These are phyloP conservation scores for Colletotrichum nymphaeae DNA, from an alignment of 2,329 filamentous ascomycete genomes.

Conservation along the genomic window DNA sequence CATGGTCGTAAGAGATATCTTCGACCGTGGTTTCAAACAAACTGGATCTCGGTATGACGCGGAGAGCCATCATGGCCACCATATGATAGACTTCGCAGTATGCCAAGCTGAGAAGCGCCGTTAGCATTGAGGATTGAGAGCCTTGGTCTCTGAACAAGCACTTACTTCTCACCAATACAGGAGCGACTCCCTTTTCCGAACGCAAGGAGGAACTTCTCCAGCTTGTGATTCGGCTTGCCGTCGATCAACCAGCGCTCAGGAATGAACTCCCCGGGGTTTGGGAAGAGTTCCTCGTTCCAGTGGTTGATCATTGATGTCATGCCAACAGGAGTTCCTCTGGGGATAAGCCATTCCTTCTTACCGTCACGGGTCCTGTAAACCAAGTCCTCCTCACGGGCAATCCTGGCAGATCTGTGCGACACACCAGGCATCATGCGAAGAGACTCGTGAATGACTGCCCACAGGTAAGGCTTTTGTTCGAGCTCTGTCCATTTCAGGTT, in stretches of 20 bases:
- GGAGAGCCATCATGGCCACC: constrained; percentile 41
- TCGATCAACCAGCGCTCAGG: constrained; percentile 41
- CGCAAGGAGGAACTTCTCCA: constrained; percentile 36
- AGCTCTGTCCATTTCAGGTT: constrained; percentile 44
- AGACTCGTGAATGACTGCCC: constrained; percentile 39
- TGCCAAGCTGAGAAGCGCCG: constrained; percentile 38
- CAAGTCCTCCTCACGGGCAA: constrained; percentile 38
- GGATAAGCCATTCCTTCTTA: constrained; percentile 36
- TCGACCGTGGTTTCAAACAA: constrained; percentile 43
- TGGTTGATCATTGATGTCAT: constrained; percentile 39
- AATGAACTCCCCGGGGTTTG: constrained; percentile 36
- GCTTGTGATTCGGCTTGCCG: constrained; percentile 25
- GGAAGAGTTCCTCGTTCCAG: constrained; percentile 37
- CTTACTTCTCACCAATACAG: constrained; percentile 39
- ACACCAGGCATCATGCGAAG: constrained; percentile 40
- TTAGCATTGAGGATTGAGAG: constrained; percentile 1
- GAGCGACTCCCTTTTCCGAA: constrained; percentile 38
- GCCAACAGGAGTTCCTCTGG: constrained; percentile 36
- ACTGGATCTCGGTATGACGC: constrained; percentile 42
- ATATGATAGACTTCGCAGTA: constrained; percentile 44
- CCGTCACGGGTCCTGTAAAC: constrained; percentile 39
- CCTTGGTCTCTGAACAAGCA: neutral
- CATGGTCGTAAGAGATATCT: constrained; percentile 44
- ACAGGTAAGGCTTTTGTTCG: constrained; percentile 52
- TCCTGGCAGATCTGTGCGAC: constrained; percentile 34